phyloP scores from a whole-genome alignment of 2,329 filamentous ascomycete species.

The Colletotrichum zoysiae region DNA sequence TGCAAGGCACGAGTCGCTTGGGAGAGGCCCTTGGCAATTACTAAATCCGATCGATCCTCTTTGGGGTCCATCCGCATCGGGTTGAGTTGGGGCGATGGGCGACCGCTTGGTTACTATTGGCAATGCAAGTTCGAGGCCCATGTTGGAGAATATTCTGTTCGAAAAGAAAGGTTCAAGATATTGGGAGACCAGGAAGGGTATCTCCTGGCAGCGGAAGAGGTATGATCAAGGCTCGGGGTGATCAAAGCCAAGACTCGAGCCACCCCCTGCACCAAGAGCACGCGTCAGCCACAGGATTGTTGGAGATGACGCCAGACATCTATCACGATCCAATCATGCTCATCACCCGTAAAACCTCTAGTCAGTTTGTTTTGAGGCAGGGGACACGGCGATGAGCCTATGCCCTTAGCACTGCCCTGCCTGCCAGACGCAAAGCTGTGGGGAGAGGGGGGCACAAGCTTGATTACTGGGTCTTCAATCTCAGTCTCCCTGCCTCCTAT shows the following conservation, averaged over 20 bases:
- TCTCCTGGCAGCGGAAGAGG: slow-evolving; percentile 17
- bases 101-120: slow-evolving; percentile 1
- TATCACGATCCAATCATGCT: background rate
- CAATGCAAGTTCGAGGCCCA: slow-evolving; percentile 11
- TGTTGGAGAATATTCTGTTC: background rate
- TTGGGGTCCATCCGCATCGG: background rate
- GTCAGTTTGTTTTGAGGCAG: background rate
- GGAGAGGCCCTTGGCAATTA: background rate
- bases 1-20: slow-evolving; percentile 15
- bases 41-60: slow-evolving; percentile 19
- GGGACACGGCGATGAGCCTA: background rate
- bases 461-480: background rate
- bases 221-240: slow-evolving; percentile 9
- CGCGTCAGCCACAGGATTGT: slow-evolving; percentile 2
- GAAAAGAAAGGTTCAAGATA: background rate
- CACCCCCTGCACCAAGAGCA: slow-evolving; percentile 18
- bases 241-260: slow-evolving; percentile 16
- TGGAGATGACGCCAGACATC: slow-evolving; percentile 13
- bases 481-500: background rate
- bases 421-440: slow-evolving; percentile 17
- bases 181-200: slow-evolving; percentile 4
- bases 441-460: slow-evolving; percentile 3
- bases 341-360: no score
- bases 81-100: background rate
- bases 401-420: slow-evolving; percentile 14